Percentiles rank a stretch among this genome's conserved stretches.
phyloP scores from a whole-genome alignment of 1,284 basidiomycete species.

The Thecaphora frezii region DNA sequence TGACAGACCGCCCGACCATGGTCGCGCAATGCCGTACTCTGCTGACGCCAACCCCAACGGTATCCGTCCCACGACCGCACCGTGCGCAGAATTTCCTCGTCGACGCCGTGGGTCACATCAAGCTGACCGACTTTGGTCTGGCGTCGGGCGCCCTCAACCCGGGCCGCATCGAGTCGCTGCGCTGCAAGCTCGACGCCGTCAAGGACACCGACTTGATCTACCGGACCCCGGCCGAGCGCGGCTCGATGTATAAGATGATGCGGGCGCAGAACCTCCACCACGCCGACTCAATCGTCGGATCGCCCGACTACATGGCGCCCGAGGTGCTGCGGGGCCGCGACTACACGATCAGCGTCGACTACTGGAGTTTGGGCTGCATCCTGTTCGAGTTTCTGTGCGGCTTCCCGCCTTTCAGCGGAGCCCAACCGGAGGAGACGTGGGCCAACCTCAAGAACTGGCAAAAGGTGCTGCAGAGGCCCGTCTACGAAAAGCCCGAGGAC shows the following conservation, averaged over 20 bases:
- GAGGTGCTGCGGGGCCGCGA: constrained; percentile 92
- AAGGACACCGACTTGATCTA: constrained; percentile 89
- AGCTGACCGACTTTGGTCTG: constrained; percentile 96
- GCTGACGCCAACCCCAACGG: background rate
- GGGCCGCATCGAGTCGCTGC: constrained; percentile 88
- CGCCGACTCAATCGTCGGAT: constrained; percentile 96
- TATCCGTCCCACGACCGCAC: background rate
- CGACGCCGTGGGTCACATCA: constrained; percentile 92
- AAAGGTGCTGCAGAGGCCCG: constrained; percentile 80
- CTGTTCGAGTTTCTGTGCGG: constrained; percentile 85
- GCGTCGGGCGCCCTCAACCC: constrained; percentile 96
- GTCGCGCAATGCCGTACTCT: background rate
- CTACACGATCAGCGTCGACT: constrained; percentile 94
- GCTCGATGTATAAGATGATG: constrained; percentile 90
- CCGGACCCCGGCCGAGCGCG: constrained; percentile 89
- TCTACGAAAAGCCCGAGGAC: constrained; percentile 94
- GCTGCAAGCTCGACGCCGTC: constrained; percentile 93
- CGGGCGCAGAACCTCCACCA: constrained; percentile 82
- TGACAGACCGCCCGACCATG: background rate
- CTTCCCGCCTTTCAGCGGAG: constrained; percentile 96
- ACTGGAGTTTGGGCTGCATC: constrained; percentile 98
- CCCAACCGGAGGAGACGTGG: constrained; percentile 96
- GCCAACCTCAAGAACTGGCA: constrained; percentile 98
- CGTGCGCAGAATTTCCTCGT: constrained; percentile 85
- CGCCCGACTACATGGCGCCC: constrained; percentile 80